Evolutionary conservation across 352 stramenopile genomes (phyloP).

Genomic region (Globisporangium nunn): DNA sequence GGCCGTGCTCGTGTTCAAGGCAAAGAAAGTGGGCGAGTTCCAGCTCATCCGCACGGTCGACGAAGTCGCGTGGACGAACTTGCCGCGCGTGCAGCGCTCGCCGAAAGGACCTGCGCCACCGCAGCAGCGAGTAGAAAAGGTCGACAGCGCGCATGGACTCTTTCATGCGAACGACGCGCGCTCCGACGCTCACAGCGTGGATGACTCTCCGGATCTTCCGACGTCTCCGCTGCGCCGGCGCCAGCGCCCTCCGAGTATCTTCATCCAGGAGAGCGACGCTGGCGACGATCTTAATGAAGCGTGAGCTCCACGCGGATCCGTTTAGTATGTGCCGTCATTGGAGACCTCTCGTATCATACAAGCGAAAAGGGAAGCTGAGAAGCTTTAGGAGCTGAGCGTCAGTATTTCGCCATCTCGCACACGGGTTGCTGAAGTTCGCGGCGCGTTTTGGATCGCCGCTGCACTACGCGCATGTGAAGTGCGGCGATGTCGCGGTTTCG

Average conservation of each 20-base stretch:
- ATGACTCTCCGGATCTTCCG: constrained; percentile 7
- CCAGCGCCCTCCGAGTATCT: constrained; percentile 15
- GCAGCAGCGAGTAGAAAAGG: constrained; percentile 12
- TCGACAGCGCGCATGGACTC: constrained; percentile 25
- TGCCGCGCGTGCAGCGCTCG: constrained; percentile 64
- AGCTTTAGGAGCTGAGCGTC: no score
- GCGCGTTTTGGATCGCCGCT: constrained; percentile 38
- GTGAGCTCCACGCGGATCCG: constrained; percentile 9
- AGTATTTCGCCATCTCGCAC: constrained; percentile 19
- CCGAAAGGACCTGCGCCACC: constrained; percentile 22
- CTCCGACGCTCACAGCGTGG: not conserved
- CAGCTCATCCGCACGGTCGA: constrained; percentile 75
- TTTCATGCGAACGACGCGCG: constrained; percentile 4
- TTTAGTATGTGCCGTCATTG: not conserved
- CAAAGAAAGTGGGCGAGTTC: constrained; percentile 83
- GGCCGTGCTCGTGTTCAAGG: constrained; percentile 84
- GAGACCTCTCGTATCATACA: no score
- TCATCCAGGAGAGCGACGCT: constrained; percentile 18
- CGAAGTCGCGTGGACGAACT: constrained; percentile 70
- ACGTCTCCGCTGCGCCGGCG: constrained; percentile 33
- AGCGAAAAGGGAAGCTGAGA: no score
- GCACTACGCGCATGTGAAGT: constrained; percentile 47
- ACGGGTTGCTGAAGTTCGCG: constrained; percentile 21
- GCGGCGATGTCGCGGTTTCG: constrained; percentile 62
- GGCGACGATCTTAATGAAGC: constrained; percentile 21